Conservation (phyloP, 129 eudicot species). For the Logfia minima region DNA sequence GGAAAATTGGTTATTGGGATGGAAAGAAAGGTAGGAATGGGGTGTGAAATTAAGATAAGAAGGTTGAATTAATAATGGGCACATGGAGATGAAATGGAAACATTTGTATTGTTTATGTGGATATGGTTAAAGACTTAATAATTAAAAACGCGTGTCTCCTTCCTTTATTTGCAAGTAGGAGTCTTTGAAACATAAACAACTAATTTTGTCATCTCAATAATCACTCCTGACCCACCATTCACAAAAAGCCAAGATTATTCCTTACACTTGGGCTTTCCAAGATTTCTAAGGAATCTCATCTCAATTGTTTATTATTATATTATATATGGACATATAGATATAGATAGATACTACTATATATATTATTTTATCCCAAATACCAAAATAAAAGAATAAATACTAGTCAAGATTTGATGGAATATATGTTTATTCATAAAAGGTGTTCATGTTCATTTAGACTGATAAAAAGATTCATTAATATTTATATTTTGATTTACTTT, state of each 20-base stretch:
- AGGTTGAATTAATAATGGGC: not conserved
- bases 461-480: not conserved
- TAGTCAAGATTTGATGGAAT: slow-evolving; percentile 2
- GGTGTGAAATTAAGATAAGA: not conserved
- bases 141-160: slow-evolving; percentile 13
- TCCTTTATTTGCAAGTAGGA: not conserved
- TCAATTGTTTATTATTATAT: not conserved
- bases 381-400: not conserved
- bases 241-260: not conserved
- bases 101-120: not conserved
- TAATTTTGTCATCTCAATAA: slow-evolving; percentile 7
- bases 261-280: slow-evolving; percentile 1
- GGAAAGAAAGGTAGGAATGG: not conserved
- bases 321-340: too few species aligned
- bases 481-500: not conserved
- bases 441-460: not conserved
- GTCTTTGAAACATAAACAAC: slow-evolving; percentile 6
- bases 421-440: not conserved
- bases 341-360: too few species aligned
- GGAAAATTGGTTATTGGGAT: too few species aligned
- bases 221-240: slow-evolving; percentile 13
- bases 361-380: not conserved
- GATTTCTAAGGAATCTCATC: slow-evolving; percentile 9
- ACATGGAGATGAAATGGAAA: slow-evolving; percentile 2
- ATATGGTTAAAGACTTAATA: slow-evolving; percentile 8